phyloP scores from a whole-genome alignment of 805 yeast genomes.

The Metschnikowia drakensbergensis region DNA sequence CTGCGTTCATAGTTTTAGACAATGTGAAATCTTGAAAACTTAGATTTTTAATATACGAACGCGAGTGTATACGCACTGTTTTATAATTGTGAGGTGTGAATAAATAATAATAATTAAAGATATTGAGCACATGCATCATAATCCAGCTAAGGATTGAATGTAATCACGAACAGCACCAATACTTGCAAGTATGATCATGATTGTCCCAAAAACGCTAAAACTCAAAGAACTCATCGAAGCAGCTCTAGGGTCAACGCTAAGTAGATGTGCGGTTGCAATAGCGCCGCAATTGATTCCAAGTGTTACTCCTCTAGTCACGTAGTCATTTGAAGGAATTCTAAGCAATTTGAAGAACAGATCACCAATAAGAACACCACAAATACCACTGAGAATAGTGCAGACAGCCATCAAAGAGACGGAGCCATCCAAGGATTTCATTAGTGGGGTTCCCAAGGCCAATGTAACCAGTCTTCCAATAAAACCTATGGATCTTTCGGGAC shows the following conservation, averaged over 20 bases:
- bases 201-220: conserved; percentile 68
- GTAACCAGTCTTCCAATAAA: conserved; percentile 79
- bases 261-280: conserved; percentile 71
- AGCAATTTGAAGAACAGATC: conserved; percentile 49
- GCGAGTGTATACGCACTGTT: not conserved
- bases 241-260: conserved; percentile 70
- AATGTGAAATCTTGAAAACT: not conserved
- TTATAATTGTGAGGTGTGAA: not conserved
- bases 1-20: not conserved
- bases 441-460: conserved; percentile 73
- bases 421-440: conserved; percentile 63
- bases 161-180: conserved; percentile 42
- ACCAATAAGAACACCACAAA: conserved; percentile 66
- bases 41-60: not conserved
- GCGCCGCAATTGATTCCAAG: conserved; percentile 80
- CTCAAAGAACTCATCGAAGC: conserved; percentile 73
- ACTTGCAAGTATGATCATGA: conserved; percentile 66
- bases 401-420: conserved; percentile 72
- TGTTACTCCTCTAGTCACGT: conserved; percentile 71
- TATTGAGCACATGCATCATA: conserved; percentile 12
- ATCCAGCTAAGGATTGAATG: conserved; percentile 46
- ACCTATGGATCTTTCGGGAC: conserved; percentile 59
- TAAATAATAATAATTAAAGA: not conserved
- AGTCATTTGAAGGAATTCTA: conserved; percentile 57
- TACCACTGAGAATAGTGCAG: conserved; percentile 72